Conservation (phyloP, 2,329 filamentous ascomycete genomes). For the Beauveria asiatica region DNA sequence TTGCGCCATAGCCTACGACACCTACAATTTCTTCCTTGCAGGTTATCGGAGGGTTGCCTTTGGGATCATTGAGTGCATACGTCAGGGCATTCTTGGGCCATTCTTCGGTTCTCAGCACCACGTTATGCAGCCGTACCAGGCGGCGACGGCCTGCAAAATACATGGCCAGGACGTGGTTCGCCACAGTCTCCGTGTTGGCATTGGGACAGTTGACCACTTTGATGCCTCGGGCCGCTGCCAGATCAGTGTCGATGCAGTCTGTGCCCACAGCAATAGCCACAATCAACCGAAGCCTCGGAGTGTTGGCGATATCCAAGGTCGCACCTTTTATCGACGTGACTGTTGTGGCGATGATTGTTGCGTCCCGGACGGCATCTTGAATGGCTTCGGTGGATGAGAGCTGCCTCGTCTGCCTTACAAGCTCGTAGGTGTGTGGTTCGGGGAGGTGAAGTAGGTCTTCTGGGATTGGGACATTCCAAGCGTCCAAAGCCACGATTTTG, state of each 20-base stretch:
- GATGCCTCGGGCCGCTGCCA: constrained; percentile 59
- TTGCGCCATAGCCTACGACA: constrained; percentile 20
- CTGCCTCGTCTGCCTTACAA: neutral
- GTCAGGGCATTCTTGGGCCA: constrained; percentile 16
- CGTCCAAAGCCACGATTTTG: constrained; percentile 2
- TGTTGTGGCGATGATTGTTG: neutral
- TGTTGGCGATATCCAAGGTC: neutral
- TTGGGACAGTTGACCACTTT: constrained; percentile 66
- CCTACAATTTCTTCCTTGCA: constrained; percentile 20
- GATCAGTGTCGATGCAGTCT: constrained; percentile 64
- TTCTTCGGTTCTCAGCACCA: neutral
- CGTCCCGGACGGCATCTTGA: neutral
- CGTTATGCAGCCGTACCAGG: constrained; percentile 4
- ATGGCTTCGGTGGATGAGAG: neutral
- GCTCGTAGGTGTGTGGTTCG: constrained; percentile 1
- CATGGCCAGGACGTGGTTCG: constrained; percentile 62
- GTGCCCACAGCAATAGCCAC: constrained; percentile 37
- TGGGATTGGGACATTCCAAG: constrained; percentile 4
- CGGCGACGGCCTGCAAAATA: constrained; percentile 43
- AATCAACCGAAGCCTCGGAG: neutral
- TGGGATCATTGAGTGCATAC: constrained; percentile 12
- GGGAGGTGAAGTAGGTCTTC: neutral
- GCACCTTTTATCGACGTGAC: neutral
- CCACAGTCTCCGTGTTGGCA: constrained; percentile 66
- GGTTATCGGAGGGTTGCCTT: constrained; percentile 18